Evolutionary conservation across 306 rosid genomes (phyloP).

Genomic region (Trifolium pratense): DNA sequence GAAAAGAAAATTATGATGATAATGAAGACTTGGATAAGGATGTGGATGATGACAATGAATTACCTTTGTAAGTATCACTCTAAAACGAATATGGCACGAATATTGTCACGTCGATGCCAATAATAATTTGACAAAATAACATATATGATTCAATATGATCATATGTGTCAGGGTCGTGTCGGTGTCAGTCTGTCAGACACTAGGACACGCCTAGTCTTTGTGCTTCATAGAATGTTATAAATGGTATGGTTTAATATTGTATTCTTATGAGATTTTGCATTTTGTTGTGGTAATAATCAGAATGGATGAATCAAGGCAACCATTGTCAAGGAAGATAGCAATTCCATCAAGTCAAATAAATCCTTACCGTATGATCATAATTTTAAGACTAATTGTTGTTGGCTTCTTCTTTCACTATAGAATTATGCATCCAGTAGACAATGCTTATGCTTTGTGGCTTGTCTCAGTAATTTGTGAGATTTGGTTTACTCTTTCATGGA

Average conservation of each 20-base stretch:
- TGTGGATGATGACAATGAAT: conserved; percentile 46
- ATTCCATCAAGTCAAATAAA: conserved; percentile 63
- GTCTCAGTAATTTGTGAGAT: conserved; percentile 70
- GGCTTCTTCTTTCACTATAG: conserved; percentile 76
- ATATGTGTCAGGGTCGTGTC: too few species aligned
- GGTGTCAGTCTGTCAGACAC: too few species aligned
- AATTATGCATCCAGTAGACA: conserved; percentile 55
- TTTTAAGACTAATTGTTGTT: conserved; percentile 62
- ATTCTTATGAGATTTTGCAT: not conserved
- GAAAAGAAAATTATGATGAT: conserved; percentile 38
- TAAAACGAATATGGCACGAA: not conserved
- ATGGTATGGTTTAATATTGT: not conserved
- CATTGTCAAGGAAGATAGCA: conserved; percentile 64
- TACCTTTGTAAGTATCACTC: conserved; percentile 53
- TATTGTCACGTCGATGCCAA: too few species aligned
- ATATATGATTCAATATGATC: too few species aligned
- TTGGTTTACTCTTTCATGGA: conserved; percentile 77
- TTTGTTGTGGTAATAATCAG: conserved; percentile 47
- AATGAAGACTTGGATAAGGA: conserved; percentile 36
- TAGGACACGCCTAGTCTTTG: too few species aligned
- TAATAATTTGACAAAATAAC: too few species aligned
- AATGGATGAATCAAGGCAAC: conserved; percentile 72
- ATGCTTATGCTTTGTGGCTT: conserved; percentile 73
- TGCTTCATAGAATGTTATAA: too few species aligned
- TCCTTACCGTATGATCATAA: conserved; percentile 68